Evolutionary conservation across 2,329 filamentous ascomycete species (phyloP), one percentile per base, ranked within the genome.

Genomic region (Penicillium freii): DNA sequence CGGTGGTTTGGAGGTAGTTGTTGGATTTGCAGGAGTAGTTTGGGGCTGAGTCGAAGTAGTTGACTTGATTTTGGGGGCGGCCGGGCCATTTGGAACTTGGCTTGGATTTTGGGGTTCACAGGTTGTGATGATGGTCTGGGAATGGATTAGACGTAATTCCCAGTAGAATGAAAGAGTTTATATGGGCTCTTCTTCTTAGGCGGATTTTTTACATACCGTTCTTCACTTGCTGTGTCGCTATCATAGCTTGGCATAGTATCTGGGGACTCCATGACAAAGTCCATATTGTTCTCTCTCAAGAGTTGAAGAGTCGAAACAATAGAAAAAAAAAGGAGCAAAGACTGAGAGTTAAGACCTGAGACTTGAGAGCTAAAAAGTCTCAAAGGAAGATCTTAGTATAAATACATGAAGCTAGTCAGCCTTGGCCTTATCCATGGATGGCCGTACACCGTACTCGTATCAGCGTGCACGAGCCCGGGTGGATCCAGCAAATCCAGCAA

Each of bases 1-100:
- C 68, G 64, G 17, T 63, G 58, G 10, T 62, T 62, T 15, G 54
- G 45, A 4, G 56, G 55, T 31, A 73, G 47, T 62, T 73, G 71
- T 62, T 73, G 71, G 51, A 73, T 67, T 64, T 73, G 71, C 2
- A 73, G 66, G 5, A 70, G 60, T 23, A 72, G 61, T 23, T 67
- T 68, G 10, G 71, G 59, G 27, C 63, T 59, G 40, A 73, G 62
- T 5, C 70, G 66, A 11, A 73, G 60, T 7, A 61, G 53, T 50
- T 62, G 55, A 31, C 51, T 59, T 23, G 65, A 66, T 64, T 71
- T 72, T 13, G 69, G 66, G 5, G 71, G 66, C 13, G 69, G 71
- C 31, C 64, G 66, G 10, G 70, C 70, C 34, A 73, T 64, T 40
- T 66, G 62, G 54, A 73, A 73, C 31, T 59, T 61, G 19, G 63